Percentiles rank a stretch among this genome's conserved stretches.
Conservation (phyloP, 2,329 filamentous ascomycete species). For the Fusarium keratoplasticum region DNA sequence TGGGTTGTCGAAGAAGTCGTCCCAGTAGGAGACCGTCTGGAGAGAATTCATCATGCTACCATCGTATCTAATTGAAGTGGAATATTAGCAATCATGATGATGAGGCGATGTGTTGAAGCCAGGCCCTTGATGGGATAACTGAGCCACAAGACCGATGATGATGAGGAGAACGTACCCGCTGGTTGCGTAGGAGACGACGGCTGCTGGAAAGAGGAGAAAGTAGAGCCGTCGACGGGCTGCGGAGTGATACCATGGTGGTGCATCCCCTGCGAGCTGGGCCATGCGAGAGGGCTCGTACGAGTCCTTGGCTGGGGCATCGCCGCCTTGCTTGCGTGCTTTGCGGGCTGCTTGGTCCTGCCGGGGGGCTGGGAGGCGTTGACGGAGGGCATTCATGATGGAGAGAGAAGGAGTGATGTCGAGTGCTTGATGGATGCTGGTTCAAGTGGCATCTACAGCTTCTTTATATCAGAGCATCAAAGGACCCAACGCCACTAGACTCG, state of each 20-base stretch:
- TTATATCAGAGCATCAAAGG: neutral
- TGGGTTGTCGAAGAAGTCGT: constrained; percentile 53
- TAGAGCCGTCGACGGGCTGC: constrained; percentile 47
- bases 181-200: constrained; percentile 53
- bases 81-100: neutral
- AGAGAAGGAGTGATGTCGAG: neutral
- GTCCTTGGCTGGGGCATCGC: constrained; percentile 6
- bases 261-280: constrained; percentile 41
- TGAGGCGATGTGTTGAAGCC: neutral
- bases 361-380: constrained; percentile 42
- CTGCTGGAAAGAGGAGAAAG: constrained; percentile 48
- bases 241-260: constrained; percentile 47
- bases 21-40: constrained; percentile 56
- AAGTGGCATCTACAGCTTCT: neutral
- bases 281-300: constrained; percentile 44
- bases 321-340: constrained; percentile 32
- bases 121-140: no score
- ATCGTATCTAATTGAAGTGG: constrained; percentile 49
- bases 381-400: constrained; percentile 36
- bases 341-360: constrained; percentile 38
- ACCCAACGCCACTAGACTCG: neutral
- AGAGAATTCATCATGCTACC: constrained; percentile 63
- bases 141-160: neutral
- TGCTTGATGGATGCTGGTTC: neutral
- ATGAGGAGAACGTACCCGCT: constrained; percentile 47